A percentile compares a stretch with the other conserved stretches of the same genome.
These are phyloP conservation scores for Coemansia sp. DNA, from an alignment of 192 early-diverging fungal genomes.

Conservation along the genomic window DNA sequence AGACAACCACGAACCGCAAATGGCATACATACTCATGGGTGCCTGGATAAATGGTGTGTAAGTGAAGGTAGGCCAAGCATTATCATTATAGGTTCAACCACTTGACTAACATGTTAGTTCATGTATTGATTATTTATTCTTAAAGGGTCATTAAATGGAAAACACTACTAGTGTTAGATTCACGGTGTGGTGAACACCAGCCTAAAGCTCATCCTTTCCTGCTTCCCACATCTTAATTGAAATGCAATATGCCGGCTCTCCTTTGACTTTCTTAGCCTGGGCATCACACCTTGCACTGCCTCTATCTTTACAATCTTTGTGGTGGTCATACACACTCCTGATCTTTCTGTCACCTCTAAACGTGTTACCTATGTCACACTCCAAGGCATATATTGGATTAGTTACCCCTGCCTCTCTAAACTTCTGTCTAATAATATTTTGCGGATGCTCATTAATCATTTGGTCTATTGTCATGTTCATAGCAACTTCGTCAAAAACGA, in stretches of 20 bases:
- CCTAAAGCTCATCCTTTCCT: neutral
- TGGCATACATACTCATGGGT: neutral
- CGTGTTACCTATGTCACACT: neutral
- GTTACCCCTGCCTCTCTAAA: too few species aligned
- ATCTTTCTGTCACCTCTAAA: neutral
- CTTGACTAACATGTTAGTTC: neutral
- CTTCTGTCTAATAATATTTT: too few species aligned
- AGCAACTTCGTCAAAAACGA: neutral
- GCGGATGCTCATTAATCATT: neutral
- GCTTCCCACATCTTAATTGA: neutral
- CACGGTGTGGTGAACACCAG: neutral
- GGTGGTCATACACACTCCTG: neutral
- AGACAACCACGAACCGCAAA: neutral
- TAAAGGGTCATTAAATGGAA: neutral
- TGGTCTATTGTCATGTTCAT: neutral
- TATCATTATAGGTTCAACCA: neutral
- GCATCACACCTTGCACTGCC: neutral
- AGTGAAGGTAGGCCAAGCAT: neutral
- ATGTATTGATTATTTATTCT: neutral
- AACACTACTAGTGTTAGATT: neutral
- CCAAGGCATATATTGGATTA: neutral
- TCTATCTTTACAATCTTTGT: neutral
- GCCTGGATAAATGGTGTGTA: neutral
- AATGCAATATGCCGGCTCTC: neutral
- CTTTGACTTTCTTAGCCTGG: neutral